phyloP scores from a whole-genome alignment of 805 yeast species.

The Pichia nakasei region DNA sequence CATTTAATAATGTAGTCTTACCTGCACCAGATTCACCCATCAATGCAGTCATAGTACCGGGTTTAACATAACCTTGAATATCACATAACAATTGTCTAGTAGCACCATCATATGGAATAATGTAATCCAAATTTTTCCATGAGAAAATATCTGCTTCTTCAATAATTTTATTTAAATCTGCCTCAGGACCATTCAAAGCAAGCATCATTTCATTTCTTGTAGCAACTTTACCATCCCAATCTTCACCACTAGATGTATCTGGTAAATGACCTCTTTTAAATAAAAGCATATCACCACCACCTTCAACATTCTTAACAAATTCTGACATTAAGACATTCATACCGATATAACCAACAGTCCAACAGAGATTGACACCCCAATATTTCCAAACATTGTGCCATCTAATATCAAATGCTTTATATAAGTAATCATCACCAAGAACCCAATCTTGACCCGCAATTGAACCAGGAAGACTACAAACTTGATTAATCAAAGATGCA shows the following conservation, averaged over 20 bases:
- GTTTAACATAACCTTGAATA: constrained; percentile 37
- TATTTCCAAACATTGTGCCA: constrained; percentile 72
- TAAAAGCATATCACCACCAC: constrained; percentile 26
- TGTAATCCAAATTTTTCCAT: constrained; percentile 57
- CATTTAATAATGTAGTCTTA: constrained; percentile 49
- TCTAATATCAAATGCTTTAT: constrained; percentile 38
- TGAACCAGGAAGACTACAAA: constrained; percentile 50
- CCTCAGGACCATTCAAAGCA: constrained; percentile 19
- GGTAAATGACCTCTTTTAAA: constrained; percentile 22
- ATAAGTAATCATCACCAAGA: constrained; percentile 42
- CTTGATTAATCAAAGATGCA: constrained; percentile 30
- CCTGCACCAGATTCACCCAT: constrained; percentile 67
- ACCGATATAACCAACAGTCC: constrained; percentile 31
- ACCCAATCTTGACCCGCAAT: constrained; percentile 31
- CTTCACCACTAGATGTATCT: constrained; percentile 23
- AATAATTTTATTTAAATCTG: constrained; percentile 23
- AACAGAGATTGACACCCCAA: constrained; percentile 44
- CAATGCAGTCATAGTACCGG: constrained; percentile 51
- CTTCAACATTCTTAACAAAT: constrained; percentile 19
- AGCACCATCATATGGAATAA: constrained; percentile 40
- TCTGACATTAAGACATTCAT: constrained; percentile 23
- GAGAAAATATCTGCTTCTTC: constrained; percentile 41
- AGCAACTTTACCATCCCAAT: constrained; percentile 33
- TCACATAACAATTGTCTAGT: constrained; percentile 34
- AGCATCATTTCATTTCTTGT: constrained; percentile 18